Evolutionary conservation across 2,329 filamentous ascomycete genomes (phyloP).

Genomic region (Cordyceps militaris): DNA sequence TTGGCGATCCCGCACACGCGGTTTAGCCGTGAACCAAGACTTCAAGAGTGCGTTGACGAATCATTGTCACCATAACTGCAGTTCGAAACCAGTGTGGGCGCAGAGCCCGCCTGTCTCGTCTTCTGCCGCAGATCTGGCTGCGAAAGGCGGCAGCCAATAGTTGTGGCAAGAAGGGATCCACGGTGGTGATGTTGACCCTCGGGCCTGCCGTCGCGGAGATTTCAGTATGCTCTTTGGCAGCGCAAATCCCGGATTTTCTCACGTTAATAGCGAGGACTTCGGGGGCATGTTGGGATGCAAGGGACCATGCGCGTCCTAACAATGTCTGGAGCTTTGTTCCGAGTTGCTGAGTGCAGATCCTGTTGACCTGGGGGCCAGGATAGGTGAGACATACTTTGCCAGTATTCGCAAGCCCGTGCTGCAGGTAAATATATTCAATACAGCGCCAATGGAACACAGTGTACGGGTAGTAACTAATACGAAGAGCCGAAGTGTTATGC

Average conservation of each 20-base stretch:
- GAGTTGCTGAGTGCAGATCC: background rate
- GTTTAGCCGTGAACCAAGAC: background rate
- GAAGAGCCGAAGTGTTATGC: background rate
- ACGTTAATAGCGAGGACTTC: too few species aligned
- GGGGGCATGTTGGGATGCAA: background rate
- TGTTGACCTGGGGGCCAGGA: background rate
- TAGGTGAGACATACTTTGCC: background rate
- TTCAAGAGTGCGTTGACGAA: background rate
- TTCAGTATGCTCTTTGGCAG: background rate
- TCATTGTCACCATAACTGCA: background rate
- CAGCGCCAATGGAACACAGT: background rate
- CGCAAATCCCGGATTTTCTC: background rate
- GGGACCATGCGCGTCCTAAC: background rate
- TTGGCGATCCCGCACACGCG: too few species aligned
- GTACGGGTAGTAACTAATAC: too few species aligned
- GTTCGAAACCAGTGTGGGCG: background rate
- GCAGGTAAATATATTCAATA: background rate
- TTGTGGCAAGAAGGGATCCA: background rate
- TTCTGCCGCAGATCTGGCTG: constrained; percentile 1
- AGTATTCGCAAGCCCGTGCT: background rate
- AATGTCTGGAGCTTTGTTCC: background rate
- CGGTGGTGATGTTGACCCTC: background rate
- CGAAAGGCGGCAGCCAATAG: background rate
- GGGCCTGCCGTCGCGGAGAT: background rate
- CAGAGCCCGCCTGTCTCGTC: background rate